phyloP scores from a whole-genome alignment of 2,329 filamentous ascomycete species.

The Pseudogymnoascus sp. region DNA sequence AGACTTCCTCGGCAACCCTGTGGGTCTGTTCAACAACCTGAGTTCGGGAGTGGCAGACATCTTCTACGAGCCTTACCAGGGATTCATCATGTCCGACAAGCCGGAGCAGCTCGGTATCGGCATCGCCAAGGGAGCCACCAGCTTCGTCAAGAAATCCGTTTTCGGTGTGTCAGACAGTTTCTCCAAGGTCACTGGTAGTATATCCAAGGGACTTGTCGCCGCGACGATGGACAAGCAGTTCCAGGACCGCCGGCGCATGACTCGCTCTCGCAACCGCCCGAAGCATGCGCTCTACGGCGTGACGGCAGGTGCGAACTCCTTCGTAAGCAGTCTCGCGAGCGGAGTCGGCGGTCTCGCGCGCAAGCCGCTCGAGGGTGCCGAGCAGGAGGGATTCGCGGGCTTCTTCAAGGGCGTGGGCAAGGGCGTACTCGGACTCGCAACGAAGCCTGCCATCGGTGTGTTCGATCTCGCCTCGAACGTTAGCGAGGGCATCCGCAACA shows the following conservation, averaged over 20 bases:
- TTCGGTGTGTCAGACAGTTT: conserved; percentile 97
- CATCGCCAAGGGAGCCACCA: conserved; percentile 92
- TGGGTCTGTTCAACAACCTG: conserved; percentile 96
- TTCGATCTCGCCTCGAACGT: conserved; percentile 96
- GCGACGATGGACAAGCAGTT: conserved; percentile 98
- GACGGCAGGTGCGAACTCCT: conserved; percentile 87
- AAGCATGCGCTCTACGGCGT: conserved; percentile 97
- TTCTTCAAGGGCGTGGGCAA: conserved; percentile 98
- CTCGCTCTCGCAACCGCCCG: conserved; percentile 81
- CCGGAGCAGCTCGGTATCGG: conserved; percentile 92
- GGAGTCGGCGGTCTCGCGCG: conserved; percentile 88
- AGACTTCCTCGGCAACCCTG: conserved; percentile 94
- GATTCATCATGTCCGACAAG: conserved; percentile 88
- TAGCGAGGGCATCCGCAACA: conserved; percentile 95
- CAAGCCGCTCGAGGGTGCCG: conserved; percentile 89
- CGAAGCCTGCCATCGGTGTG: conserved; percentile 92
- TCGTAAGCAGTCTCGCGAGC: conserved; percentile 84
- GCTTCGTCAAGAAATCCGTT: conserved; percentile 97
- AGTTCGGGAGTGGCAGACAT: conserved; percentile 95
- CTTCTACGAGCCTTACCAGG: conserved; percentile 98
- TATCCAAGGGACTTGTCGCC: conserved; percentile 91
- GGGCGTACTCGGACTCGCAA: conserved; percentile 85
- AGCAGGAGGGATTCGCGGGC: conserved; percentile 85
- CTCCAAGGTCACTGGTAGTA: conserved; percentile 93
- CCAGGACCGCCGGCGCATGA: conserved; percentile 91